Conservation (phyloP, 2,329 filamentous ascomycete genomes). For the Colletotrichum horii region DNA sequence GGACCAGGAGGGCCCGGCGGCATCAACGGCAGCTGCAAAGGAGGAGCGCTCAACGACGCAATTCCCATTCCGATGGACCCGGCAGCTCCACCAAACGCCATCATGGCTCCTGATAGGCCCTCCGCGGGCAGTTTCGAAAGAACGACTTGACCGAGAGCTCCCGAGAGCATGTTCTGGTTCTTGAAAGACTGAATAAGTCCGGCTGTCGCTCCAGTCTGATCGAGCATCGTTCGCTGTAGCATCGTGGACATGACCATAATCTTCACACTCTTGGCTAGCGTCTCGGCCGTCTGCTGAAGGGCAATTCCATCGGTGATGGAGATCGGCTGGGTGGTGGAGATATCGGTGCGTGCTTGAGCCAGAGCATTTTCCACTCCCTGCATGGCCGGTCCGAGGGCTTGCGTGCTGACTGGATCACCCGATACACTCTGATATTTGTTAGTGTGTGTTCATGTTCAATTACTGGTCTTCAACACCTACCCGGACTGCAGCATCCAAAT, state of each 20-base stretch:
- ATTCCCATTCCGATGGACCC: background rate
- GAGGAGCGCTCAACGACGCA: slow-evolving; percentile 18
- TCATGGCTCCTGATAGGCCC: background rate
- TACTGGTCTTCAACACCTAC: background rate
- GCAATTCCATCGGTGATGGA: slow-evolving; percentile 26
- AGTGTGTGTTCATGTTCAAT: background rate
- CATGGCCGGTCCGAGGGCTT: background rate
- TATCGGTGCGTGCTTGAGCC: slow-evolving; percentile 3
- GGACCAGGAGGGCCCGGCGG: background rate
- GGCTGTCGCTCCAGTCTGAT: slow-evolving; percentile 4
- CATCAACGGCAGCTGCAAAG: background rate
- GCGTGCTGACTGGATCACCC: background rate
- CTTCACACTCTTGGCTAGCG: slow-evolving; percentile 16
- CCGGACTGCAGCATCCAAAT: background rate
- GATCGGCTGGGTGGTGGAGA: slow-evolving; percentile 24
- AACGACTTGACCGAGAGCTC: background rate
- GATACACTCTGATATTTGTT: background rate
- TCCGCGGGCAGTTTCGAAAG: slow-evolving; percentile 14
- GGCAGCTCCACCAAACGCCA: background rate
- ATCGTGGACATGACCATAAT: slow-evolving; percentile 21
- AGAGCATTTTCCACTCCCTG: slow-evolving; percentile 14
- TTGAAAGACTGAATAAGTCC: background rate
- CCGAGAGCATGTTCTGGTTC: slow-evolving; percentile 12
- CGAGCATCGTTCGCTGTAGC: slow-evolving; percentile 7
- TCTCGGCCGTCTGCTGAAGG: slow-evolving; percentile 10